Base-by-base conservation (phyloP, 2,329 filamentous ascomycete species). In the Capronia coronata region DNA sequence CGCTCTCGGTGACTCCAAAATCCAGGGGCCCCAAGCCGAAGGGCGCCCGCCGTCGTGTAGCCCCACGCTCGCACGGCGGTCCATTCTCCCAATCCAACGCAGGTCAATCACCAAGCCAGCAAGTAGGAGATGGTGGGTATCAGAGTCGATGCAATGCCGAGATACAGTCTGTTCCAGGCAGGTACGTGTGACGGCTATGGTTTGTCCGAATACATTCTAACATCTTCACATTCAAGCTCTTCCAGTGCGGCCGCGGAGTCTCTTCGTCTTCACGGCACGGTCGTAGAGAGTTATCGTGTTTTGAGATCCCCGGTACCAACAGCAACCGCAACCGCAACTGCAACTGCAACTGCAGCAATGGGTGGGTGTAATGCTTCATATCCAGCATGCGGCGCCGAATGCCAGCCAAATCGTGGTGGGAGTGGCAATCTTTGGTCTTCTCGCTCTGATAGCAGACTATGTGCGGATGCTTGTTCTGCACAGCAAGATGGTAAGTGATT, bases 391-490 rank as follows among this genome's bases (percentile, higher is more conserved):
- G 43, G 52, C 52, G 6, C 52, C 52, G 43, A 49, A 46, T 37
- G 52, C 43, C 46, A 47, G 46, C 49, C 43, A 52, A 27, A 45
- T 55, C 23, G 52, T 46, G 21, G 46, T 52, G n/a, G 46, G 46
- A n/a, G 25, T 52, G 32, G 52, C 19, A 2, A 16, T 55, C 19
- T 38, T 55, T 10, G 52, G 52, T 14, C 14, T 52, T 30, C 19
- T 52, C 11, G 42, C 56, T 5, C 27, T 63, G 3, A 23, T 56
- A 7, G 37, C 50, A 37, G 60, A 63, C 42, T 62, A 63, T 55
- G 55, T 52, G 3, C 49, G 56, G 16, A 64, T 63, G 60, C 46
- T 63, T 11, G 49, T 58, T 43, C 43, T 64, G 18, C 52, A 61
- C 22, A 57, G 52, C 18, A 59, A 56, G 38, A 63, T 63, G 61